A percentile compares a stretch with the other conserved stretches of the same genome.
phyloP scores from a whole-genome alignment of 2,329 filamentous ascomycete species.

The Grosmannia penicillata region DNA sequence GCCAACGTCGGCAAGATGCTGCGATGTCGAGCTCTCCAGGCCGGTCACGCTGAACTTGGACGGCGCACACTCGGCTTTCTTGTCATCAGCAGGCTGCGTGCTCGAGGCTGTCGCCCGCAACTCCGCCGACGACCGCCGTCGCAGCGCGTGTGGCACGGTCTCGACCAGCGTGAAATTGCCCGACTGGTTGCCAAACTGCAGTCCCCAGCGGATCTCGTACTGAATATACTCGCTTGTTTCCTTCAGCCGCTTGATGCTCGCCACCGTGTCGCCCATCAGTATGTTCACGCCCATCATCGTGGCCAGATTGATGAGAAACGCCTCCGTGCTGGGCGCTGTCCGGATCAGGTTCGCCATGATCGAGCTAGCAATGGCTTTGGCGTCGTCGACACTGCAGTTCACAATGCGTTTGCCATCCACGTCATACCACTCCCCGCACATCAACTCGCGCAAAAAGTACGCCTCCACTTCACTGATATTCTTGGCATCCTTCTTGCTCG shows the following conservation, averaged over 20 bases:
- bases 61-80: too few species aligned
- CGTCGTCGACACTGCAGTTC: conserved; percentile 34
- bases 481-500: conserved; percentile 24
- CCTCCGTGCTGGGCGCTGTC: conserved; percentile 34
- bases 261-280: conserved; percentile 27
- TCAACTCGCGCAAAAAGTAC: conserved; percentile 35
- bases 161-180: conserved; percentile 39
- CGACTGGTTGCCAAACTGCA: conserved; percentile 36
- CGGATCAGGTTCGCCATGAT: conserved; percentile 35
- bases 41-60: too few species aligned
- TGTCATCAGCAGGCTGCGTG: conserved; percentile 3
- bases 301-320: conserved; percentile 44
- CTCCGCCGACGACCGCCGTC: conserved; percentile 14
- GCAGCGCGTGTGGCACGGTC: conserved; percentile 26
- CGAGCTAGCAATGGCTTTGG: conserved; percentile 34
- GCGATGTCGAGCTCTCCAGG: too few species aligned
- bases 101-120: neutral
- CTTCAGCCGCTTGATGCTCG: conserved; percentile 28
- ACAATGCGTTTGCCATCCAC: conserved; percentile 25
- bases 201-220: conserved; percentile 40
- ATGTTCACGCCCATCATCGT: conserved; percentile 38
- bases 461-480: conserved; percentile 43
- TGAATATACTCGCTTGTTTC: conserved; percentile 23
- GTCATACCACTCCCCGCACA: conserved; percentile 37
- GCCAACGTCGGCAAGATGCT: too few species aligned